Evolutionary conservation across 1,139 yeast genomes (phyloP).

Genomic region (Geotrichum candidum): DNA sequence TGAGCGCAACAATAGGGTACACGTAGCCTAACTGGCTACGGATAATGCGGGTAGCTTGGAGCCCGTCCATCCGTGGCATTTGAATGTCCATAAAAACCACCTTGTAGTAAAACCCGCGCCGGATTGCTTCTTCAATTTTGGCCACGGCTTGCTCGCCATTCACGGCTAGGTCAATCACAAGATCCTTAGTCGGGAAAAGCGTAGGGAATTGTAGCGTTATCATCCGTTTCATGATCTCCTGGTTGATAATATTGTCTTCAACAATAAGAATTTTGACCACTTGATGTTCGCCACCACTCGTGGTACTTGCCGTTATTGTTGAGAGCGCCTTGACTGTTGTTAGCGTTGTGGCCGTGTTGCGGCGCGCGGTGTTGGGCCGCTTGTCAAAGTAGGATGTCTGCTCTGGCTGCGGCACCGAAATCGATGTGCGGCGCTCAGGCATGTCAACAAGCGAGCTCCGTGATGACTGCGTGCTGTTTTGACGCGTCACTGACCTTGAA

Average conservation of each 20-base stretch:
- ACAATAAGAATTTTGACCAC: slow-evolving; percentile 63
- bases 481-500: background rate
- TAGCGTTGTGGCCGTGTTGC: slow-evolving; percentile 1
- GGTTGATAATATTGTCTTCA: slow-evolving; percentile 88
- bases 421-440: background rate
- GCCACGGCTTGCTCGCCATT: slow-evolving; percentile 89
- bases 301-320: background rate
- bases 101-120: slow-evolving; percentile 44
- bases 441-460: background rate
- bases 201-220: slow-evolving; percentile 60
- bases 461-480: background rate
- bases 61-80: slow-evolving; percentile 91
- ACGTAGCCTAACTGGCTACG: slow-evolving; percentile 57
- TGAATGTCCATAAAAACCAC: slow-evolving; percentile 93
- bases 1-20: slow-evolving; percentile 83
- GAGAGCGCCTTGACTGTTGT: slow-evolving; percentile 1
- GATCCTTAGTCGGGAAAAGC: background rate
- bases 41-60: slow-evolving; percentile 70
- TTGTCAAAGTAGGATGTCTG: slow-evolving; percentile 4
- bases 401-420: background rate
- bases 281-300: background rate
- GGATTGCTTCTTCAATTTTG: slow-evolving; percentile 48
- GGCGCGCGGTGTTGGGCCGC: background rate
- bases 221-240: slow-evolving; percentile 85
- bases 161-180: slow-evolving; percentile 58